A percentile compares a stretch with the other conserved stretches of the same genome.
Evolutionary conservation across 108 stramenopile species (phyloP).

Genomic region (Conticribra weissflogii): DNA sequence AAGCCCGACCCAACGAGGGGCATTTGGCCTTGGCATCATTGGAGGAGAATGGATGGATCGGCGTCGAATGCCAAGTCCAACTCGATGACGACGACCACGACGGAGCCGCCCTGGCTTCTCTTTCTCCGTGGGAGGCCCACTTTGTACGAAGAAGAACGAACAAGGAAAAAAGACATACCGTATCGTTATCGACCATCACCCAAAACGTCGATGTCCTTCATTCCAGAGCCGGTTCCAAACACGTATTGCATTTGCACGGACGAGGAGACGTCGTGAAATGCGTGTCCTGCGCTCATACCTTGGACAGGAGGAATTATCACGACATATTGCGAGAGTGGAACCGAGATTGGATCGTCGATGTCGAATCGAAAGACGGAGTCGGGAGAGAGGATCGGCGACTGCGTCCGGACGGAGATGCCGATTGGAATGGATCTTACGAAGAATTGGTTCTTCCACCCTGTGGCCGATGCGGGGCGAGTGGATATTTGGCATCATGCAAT

Average conservation of each 20-base stretch:
- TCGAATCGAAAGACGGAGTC: constrained; percentile 7
- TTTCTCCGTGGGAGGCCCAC: not conserved
- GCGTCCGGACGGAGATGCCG: constrained; percentile 96
- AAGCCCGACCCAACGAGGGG: constrained; percentile 77
- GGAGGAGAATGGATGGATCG: constrained; percentile 73
- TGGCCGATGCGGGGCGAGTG: constrained; percentile 54
- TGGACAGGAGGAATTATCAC: constrained; percentile 82
- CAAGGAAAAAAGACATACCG: no score
- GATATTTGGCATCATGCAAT: no score
- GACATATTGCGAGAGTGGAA: constrained; percentile 68
- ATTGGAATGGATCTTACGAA: constrained; percentile 61
- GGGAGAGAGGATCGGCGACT: constrained; percentile 22
- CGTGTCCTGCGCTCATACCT: constrained; percentile 81
- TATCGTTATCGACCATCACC: constrained; percentile 71
- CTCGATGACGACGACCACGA: no score
- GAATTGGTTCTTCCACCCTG: constrained; percentile 80
- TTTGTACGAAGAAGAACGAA: no score
- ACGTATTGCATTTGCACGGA: constrained; percentile 94
- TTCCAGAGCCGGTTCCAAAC: constrained; percentile 72
- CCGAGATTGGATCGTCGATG: constrained; percentile 64
- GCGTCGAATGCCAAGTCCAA: constrained; percentile 66
- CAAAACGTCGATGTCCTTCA: constrained; percentile 98
- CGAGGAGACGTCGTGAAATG: constrained; percentile 79
- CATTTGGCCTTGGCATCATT: constrained; percentile 87
- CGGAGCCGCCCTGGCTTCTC: no score